Percentiles rank a stretch among this genome's conserved stretches.
Conservation (phyloP, 495 filamentous ascomycete genomes). For the Aspergillus asperescens region DNA sequence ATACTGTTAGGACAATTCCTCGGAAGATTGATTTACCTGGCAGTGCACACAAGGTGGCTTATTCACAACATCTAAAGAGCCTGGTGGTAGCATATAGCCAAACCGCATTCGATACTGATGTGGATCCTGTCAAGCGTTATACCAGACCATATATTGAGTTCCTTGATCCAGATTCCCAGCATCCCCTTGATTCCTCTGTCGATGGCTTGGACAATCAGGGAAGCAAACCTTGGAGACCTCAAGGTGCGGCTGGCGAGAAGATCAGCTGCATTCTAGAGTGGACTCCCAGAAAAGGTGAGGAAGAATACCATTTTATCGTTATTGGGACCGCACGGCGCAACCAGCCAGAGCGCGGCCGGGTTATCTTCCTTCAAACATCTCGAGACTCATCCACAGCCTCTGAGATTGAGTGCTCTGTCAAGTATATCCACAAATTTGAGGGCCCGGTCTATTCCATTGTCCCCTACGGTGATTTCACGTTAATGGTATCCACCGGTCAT, state of each 20-base stretch:
- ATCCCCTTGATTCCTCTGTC: slow-evolving; percentile 13
- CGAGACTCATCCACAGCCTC: slow-evolving; percentile 24
- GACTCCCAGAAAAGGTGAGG: slow-evolving; percentile 35
- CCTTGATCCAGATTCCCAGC: slow-evolving; percentile 37
- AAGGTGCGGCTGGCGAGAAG: slow-evolving; percentile 39
- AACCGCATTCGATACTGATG: slow-evolving; percentile 18
- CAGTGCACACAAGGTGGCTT: slow-evolving; percentile 37
- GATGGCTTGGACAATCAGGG: slow-evolving; percentile 3
- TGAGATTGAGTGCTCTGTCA: slow-evolving; percentile 31
- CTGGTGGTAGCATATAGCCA: slow-evolving; percentile 40
- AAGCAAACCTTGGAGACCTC: slow-evolving; percentile 27
- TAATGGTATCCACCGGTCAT: slow-evolving; percentile 38
- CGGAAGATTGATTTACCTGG: slow-evolving; percentile 40
- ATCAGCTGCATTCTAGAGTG: slow-evolving; percentile 49
- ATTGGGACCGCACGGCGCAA: slow-evolving; percentile 37
- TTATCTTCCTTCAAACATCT: slow-evolving; percentile 34
- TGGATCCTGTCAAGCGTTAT: slow-evolving; percentile 24
- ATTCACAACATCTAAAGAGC: slow-evolving; percentile 36
- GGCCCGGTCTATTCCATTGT: slow-evolving; percentile 41
- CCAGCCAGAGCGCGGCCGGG: slow-evolving; percentile 27
- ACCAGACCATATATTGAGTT: slow-evolving; percentile 38
- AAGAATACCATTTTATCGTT: slow-evolving; percentile 45
- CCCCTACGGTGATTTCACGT: slow-evolving; percentile 33
- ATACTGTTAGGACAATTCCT: slow-evolving; percentile 34
- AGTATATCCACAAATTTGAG: slow-evolving; percentile 34